Evolutionary conservation across 1,284 basidiomycete genomes (phyloP).

Genomic region (Rhodotorula sp.): DNA sequence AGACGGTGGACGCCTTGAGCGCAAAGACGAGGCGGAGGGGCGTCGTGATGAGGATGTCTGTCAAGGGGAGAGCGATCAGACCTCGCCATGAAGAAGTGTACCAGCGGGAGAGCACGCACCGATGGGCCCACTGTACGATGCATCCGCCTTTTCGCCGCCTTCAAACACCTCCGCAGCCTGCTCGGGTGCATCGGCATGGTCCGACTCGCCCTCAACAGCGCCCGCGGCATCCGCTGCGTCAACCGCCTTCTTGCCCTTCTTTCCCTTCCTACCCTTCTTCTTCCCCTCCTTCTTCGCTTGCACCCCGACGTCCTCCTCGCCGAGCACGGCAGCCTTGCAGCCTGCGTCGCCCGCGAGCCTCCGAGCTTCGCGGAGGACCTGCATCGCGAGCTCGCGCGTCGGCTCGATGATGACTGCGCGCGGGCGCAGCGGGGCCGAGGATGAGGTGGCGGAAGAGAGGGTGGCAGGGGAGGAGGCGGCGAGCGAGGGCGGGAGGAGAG

Average conservation of each 20-base stretch:
- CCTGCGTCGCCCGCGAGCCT: constrained; percentile 76
- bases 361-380: constrained; percentile 88
- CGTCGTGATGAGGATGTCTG: constrained; percentile 79
- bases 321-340: constrained; percentile 77
- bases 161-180: constrained; percentile 2
- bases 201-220: not conserved
- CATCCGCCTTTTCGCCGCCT: not conserved
- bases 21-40: constrained; percentile 74
- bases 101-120: not conserved
- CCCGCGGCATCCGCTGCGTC: constrained; percentile 1
- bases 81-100: not conserved
- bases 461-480: not conserved
- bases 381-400: constrained; percentile 93
- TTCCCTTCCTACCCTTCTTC: constrained; percentile 39
- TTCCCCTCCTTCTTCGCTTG: constrained; percentile 36
- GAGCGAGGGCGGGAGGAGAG: constrained; percentile 45
- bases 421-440: constrained; percentile 2
- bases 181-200: not conserved
- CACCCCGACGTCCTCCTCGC: constrained; percentile 60
- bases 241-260: constrained; percentile 21
- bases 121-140: constrained; percentile 7
- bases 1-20: constrained; percentile 60
- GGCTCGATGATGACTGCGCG: constrained; percentile 77
- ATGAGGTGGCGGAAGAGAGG: not conserved
- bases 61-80: not conserved